Percentiles rank a stretch among this genome's conserved stretches.
Conservation (phyloP, 495 filamentous ascomycete genomes). For the Penicillium desertorum region DNA sequence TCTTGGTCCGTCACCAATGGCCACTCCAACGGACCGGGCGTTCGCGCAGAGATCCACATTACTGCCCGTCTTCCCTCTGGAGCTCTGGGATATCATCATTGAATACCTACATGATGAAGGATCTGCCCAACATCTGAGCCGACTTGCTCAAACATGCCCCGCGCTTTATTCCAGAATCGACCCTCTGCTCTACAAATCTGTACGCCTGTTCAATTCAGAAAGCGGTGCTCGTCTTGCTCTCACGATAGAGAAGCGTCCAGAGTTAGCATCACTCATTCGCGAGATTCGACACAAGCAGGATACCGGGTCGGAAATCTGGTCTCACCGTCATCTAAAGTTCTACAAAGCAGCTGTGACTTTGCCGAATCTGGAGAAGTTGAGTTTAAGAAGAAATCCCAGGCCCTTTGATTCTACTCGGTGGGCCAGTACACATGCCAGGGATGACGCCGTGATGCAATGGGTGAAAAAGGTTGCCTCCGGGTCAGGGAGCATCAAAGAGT, state of each 20-base stretch:
- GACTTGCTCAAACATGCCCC: constrained; percentile 4
- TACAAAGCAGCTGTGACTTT: background rate
- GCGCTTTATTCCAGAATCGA: background rate
- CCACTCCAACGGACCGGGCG: background rate
- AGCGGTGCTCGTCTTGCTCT: constrained; percentile 11
- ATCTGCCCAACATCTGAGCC: constrained; percentile 1
- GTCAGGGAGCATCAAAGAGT: background rate
- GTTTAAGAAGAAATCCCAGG: background rate
- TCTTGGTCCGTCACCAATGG: background rate
- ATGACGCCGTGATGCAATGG: background rate
- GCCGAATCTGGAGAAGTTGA: constrained; percentile 2
- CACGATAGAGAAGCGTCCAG: constrained; percentile 6
- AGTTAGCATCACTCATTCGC: constrained; percentile 1
- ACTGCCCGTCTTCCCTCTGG: constrained; percentile 1
- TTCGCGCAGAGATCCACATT: background rate
- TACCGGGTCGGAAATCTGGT: background rate
- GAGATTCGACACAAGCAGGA: constrained; percentile 7
- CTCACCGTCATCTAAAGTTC: background rate
- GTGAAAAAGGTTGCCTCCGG: too few species aligned
- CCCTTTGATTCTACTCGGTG: background rate
- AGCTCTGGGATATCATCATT: constrained; percentile 10
- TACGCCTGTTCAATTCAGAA: constrained; percentile 5
- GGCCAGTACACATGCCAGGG: background rate
- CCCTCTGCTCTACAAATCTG: background rate
- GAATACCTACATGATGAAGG: background rate